phyloP scores from a whole-genome alignment of 2,329 filamentous ascomycete species.

The Acrocalymma vagum region DNA sequence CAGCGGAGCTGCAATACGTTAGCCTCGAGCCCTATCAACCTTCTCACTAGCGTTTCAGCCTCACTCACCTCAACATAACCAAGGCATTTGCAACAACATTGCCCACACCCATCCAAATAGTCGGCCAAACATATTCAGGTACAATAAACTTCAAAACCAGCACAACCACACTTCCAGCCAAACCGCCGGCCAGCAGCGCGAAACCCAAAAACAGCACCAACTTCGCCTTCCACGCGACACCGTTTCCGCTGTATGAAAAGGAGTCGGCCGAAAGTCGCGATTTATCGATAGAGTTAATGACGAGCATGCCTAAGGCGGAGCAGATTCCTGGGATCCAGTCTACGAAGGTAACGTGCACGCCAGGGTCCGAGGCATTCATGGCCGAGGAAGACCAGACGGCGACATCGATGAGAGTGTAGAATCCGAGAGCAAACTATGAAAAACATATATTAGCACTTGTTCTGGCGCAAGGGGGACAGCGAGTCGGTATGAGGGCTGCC shows the following conservation, averaged over 20 bases:
- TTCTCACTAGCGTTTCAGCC: not conserved
- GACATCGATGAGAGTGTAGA: conserved; percentile 75
- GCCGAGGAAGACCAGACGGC: conserved; percentile 69
- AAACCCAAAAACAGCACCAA: conserved; percentile 75
- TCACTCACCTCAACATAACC: conserved; percentile 71
- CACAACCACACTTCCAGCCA: conserved; percentile 73
- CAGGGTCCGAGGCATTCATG: conserved; percentile 64
- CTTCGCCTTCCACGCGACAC: conserved; percentile 75
- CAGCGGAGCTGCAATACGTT: conserved; percentile 60
- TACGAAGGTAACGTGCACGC: conserved; percentile 72
- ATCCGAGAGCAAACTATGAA: conserved; percentile 70
- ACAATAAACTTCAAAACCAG: conserved; percentile 74
- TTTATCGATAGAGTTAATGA: conserved; percentile 78
- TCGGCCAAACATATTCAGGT: conserved; percentile 65
- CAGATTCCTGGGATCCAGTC: conserved; percentile 78
- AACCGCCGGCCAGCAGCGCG: conserved; percentile 72
- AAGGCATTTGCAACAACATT: conserved; percentile 71
- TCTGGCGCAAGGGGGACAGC: not conserved
- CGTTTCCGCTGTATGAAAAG: conserved; percentile 71
- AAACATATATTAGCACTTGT: conserved; percentile 8
- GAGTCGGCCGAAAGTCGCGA: conserved; percentile 69
- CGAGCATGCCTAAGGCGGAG: conserved; percentile 73
- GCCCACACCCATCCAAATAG: conserved; percentile 72
- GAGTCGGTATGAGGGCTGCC: conserved; percentile 24
- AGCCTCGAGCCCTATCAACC: conserved; percentile 22